These are phyloP conservation scores for Torrubiellomyces zombiae DNA, from an alignment of 2,329 filamentous ascomycete species.

Conservation along the genomic window DNA sequence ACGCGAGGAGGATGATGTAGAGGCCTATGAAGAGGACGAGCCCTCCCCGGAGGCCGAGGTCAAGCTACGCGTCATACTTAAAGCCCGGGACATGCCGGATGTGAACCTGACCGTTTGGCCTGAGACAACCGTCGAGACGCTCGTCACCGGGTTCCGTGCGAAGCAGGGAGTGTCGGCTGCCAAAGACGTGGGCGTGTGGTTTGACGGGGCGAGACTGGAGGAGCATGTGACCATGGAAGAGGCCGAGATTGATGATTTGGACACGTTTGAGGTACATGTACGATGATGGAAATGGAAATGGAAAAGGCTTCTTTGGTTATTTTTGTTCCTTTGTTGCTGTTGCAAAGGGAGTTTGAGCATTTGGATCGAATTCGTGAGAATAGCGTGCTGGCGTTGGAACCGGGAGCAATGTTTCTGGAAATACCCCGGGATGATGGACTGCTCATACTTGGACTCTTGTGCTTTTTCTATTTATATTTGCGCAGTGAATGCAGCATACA, in stretches of 20 bases:
- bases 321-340: too few species aligned
- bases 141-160: conserved; percentile 45
- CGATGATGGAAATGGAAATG: too few species aligned
- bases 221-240: conserved; percentile 42
- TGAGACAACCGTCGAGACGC: conserved; percentile 41
- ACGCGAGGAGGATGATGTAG: conserved; percentile 19
- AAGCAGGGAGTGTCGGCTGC: conserved; percentile 32
- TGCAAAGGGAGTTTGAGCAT: too few species aligned
- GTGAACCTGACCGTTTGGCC: conserved; percentile 33
- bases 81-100: conserved; percentile 31
- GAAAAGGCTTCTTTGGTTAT: too few species aligned
- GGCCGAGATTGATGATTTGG: conserved; percentile 58
- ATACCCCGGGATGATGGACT: too few species aligned
- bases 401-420: too few species aligned
- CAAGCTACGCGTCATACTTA: conserved; percentile 35
- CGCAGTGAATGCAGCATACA: too few species aligned
- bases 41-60: conserved; percentile 10
- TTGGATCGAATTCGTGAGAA: too few species aligned
- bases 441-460: too few species aligned
- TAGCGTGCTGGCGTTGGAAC: too few species aligned
- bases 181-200: conserved; percentile 43
- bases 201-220: conserved; percentile 60
- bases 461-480: too few species aligned
- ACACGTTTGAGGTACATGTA: conserved; percentile 61
- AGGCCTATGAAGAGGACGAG: conserved; percentile 8